These are phyloP conservation scores for Trifolium dubium DNA, from an alignment of 306 rosid species.

Conservation along the genomic window DNA sequence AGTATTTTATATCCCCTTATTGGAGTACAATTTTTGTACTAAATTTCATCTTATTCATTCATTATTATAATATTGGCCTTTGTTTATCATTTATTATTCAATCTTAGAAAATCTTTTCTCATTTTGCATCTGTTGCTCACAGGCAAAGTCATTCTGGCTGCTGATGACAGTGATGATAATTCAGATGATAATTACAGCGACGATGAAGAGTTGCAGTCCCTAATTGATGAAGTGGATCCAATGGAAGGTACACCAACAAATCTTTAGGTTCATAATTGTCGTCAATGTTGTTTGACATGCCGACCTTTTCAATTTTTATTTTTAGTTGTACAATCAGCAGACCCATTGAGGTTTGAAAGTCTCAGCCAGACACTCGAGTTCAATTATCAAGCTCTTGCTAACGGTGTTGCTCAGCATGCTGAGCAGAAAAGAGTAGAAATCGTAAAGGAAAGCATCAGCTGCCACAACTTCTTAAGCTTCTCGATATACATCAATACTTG, in stretches of 20 bases:
- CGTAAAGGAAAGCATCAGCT: conserved; percentile 75
- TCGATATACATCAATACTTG: conserved; percentile 46
- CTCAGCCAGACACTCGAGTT: conserved; percentile 86
- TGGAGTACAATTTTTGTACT: too few species aligned
- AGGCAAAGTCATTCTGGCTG: conserved; percentile 86
- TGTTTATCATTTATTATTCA: too few species aligned
- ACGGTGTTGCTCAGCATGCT: conserved; percentile 91
- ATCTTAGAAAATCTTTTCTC: neutral
- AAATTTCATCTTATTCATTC: too few species aligned
- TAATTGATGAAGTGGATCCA: conserved; percentile 97
- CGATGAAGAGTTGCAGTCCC: conserved; percentile 96
- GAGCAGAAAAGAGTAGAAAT: conserved; percentile 84
- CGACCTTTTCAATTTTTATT: neutral
- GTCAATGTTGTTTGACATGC: conserved; percentile 5
- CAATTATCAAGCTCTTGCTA: conserved; percentile 87
- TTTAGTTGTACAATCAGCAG: conserved; percentile 71
- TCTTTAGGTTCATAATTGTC: conserved; percentile 5
- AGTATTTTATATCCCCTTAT: too few species aligned
- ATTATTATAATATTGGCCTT: too few species aligned
- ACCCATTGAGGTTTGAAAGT: conserved; percentile 77
- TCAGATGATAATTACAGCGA: conserved; percentile 90
- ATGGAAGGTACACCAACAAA: conserved; percentile 61
- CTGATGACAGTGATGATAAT: conserved; percentile 67
- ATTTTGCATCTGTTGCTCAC: conserved; percentile 25
- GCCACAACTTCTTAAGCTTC: conserved; percentile 57